phyloP scores from a whole-genome alignment of 2,329 filamentous ascomycete genomes.

The Sporothrix humicola region DNA sequence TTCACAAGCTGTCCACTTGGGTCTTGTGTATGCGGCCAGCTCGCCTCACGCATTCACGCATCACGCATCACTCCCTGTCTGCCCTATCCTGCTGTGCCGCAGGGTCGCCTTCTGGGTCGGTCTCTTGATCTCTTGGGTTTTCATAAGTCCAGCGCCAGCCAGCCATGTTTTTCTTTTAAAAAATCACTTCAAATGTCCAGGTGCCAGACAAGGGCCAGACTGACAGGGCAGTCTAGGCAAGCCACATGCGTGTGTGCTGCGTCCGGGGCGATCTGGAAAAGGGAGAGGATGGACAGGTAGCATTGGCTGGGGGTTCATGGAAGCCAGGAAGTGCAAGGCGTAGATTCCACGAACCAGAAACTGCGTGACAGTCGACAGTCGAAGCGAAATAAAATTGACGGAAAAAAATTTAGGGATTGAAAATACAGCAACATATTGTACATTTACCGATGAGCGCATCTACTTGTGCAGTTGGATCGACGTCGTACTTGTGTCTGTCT shows the following conservation, averaged over 20 bases:
- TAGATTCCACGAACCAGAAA: slow-evolving; percentile 18
- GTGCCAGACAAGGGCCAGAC: too few species aligned
- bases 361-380: too few species aligned
- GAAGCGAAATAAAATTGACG: too few species aligned
- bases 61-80: neutral
- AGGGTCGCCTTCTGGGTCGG: neutral
- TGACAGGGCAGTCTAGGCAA: neutral
- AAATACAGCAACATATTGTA: too few species aligned
- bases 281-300: slow-evolving; percentile 8
- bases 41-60: neutral
- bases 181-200: too few species aligned
- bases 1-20: neutral
- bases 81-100: neutral
- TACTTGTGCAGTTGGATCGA: neutral
- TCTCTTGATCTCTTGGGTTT: neutral
- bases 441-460: neutral
- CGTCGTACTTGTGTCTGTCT: neutral
- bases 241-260: slow-evolving; percentile 4
- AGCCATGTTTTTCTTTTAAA: too few species aligned
- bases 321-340: neutral
- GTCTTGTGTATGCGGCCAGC: neutral
- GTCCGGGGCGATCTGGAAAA: neutral
- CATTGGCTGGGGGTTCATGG: neutral
- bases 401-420: neutral
- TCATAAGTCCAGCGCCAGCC: too few species aligned